These are phyloP conservation scores for Hypoxylon sp. DNA, from an alignment of 2,329 filamentous ascomycete species.

Conservation along the genomic window DNA sequence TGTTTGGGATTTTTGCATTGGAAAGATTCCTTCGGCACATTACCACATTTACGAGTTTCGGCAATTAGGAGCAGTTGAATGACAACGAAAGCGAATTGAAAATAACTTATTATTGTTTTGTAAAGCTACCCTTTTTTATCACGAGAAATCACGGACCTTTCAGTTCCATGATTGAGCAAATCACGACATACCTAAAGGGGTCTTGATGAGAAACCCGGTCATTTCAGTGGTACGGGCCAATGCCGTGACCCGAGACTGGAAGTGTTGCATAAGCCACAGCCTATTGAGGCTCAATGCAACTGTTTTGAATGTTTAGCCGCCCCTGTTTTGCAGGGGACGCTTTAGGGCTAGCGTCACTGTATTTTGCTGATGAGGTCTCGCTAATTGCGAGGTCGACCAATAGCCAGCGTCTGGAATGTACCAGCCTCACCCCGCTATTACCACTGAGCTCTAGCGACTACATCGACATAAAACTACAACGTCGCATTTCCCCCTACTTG, in stretches of 20 bases:
- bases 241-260: slow-evolving; percentile 37
- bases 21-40: slow-evolving; percentile 22
- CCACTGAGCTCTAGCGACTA: slow-evolving; percentile 5
- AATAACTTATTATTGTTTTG: background rate
- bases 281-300: slow-evolving; percentile 43
- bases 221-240: slow-evolving; percentile 41
- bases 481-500: slow-evolving; percentile 23
- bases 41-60: slow-evolving; percentile 30
- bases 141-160: slow-evolving; percentile 3
- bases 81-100: slow-evolving; percentile 30
- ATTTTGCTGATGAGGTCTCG: slow-evolving; percentile 2
- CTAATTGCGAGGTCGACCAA: slow-evolving; percentile 17
- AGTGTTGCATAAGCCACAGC: slow-evolving; percentile 45
- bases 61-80: slow-evolving; percentile 17
- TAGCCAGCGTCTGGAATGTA: slow-evolving; percentile 42
- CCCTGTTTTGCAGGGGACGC: slow-evolving; percentile 40
- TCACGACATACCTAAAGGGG: background rate
- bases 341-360: slow-evolving; percentile 25
- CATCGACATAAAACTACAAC: slow-evolving; percentile 32
- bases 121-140: background rate
- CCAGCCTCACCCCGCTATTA: slow-evolving; percentile 25
- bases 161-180: background rate
- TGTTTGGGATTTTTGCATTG: slow-evolving; percentile 28
- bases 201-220: slow-evolving; percentile 27
- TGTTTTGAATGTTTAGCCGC: slow-evolving; percentile 29